Evolutionary conservation across 176 grass and related monocot genomes (phyloP).

Genomic region (Phyllostachys edulis): DNA sequence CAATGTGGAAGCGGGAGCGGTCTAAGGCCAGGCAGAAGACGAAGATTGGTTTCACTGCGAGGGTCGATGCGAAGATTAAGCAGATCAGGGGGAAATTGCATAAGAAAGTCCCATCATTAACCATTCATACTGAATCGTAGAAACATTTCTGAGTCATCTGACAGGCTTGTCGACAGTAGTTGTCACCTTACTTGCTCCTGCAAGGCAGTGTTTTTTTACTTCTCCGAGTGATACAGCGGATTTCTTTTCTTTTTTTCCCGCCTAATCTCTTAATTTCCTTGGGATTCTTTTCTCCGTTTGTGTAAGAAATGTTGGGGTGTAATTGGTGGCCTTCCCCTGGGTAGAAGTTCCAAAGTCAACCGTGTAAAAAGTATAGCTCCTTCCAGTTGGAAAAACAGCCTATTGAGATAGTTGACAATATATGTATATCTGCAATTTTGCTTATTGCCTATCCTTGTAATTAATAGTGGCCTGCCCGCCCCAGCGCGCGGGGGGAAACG

Average conservation of each 20-base stretch:
- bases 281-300: conserved; percentile 24
- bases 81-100: conserved; percentile 79
- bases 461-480: background rate
- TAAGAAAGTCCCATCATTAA: conserved; percentile 62
- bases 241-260: conserved; percentile 33
- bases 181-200: conserved; percentile 35
- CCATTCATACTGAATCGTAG: conserved; percentile 56
- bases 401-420: conserved; percentile 60
- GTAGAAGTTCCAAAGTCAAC: conserved; percentile 58
- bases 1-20: conserved; percentile 93
- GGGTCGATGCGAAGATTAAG: conserved; percentile 91
- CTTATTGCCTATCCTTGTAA: conserved; percentile 29
- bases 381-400: conserved; percentile 41
- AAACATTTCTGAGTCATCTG: conserved; percentile 32
- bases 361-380: conserved; percentile 71
- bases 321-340: conserved; percentile 42
- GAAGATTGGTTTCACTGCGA: conserved; percentile 91
- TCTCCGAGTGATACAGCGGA: conserved; percentile 34
- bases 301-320: conserved; percentile 54
- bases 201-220: conserved; percentile 48
- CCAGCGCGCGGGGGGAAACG: too few species aligned
- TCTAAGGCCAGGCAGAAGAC: conserved; percentile 81
- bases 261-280: conserved; percentile 41
- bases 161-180: conserved; percentile 37
- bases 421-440: conserved; percentile 82